phyloP scores from a whole-genome alignment of 2,329 filamentous ascomycete genomes.

The Colletotrichum spaethianum region DNA sequence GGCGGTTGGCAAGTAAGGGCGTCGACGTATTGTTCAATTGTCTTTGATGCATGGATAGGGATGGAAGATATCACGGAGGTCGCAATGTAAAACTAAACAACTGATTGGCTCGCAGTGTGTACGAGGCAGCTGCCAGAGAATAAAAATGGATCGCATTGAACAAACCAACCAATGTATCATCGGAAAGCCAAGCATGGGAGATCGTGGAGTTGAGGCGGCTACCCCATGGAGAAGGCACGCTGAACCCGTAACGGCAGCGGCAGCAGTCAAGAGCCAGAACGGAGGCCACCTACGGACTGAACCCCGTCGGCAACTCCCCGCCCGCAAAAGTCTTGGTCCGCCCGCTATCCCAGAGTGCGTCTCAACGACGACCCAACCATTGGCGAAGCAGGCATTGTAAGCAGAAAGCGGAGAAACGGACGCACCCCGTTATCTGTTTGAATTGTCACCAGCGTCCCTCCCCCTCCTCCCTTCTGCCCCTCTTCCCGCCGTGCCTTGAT shows the following conservation, averaged over 20 bases:
- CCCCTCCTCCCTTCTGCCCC: conserved; percentile 5
- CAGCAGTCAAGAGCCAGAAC: neutral
- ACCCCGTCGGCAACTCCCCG: neutral
- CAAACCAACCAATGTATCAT: conserved; percentile 26
- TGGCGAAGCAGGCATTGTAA: conserved; percentile 37
- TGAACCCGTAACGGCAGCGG: neutral
- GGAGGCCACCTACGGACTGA: conserved; percentile 21
- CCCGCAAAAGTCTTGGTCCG: conserved; percentile 33
- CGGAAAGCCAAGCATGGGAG: conserved; percentile 34
- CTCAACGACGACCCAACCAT: conserved; percentile 15
- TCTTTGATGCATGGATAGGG: neutral
- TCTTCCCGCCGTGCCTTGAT: conserved; percentile 25
- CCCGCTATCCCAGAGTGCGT: conserved; percentile 14
- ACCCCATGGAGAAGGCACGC: conserved; percentile 36
- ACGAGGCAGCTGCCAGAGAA: neutral
- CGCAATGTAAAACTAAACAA: neutral
- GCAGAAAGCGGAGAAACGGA: conserved; percentile 30
- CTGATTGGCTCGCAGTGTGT: neutral
- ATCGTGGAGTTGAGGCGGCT: conserved; percentile 33
- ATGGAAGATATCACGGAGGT: conserved; percentile 5
- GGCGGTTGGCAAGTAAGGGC: conserved; percentile 42
- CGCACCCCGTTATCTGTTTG: conserved; percentile 28
- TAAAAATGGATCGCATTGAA: conserved; percentile 18
- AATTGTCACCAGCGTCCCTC: conserved; percentile 8
- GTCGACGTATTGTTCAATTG: neutral